These are phyloP conservation scores for Apiotrichum brassicae DNA, from an alignment of 1,284 basidiomycete species.

Conservation along the genomic window DNA sequence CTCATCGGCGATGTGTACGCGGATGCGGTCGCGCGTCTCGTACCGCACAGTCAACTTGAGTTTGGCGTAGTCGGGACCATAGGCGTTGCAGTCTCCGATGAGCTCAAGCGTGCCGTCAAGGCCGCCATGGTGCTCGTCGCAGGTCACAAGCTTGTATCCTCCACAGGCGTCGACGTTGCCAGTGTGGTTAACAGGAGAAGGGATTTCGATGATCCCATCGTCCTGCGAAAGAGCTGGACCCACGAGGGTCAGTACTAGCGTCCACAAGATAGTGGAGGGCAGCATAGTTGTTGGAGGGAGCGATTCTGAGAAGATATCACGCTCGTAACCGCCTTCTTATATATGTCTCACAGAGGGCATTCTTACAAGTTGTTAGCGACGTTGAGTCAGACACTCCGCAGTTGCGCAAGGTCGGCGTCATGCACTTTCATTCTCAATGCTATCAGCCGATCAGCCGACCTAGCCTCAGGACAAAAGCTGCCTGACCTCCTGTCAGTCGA, in stretches of 20 bases:
- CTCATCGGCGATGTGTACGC: slow-evolving; percentile 63
- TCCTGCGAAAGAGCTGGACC: neutral
- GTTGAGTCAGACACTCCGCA: no score
- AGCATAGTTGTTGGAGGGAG: no score
- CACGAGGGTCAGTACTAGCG: neutral
- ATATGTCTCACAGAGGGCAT: no score
- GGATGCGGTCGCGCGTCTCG: slow-evolving; percentile 48
- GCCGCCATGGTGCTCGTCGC: slow-evolving; percentile 9
- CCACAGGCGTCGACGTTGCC: slow-evolving; percentile 21
- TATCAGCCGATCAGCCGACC: no score
- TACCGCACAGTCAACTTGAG: slow-evolving; percentile 52
- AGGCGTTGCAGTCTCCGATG: slow-evolving; percentile 58
- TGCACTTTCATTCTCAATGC: no score
- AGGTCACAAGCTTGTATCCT: slow-evolving; percentile 22
- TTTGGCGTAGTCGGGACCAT: slow-evolving; percentile 59
- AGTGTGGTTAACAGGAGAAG: slow-evolving; percentile 25
- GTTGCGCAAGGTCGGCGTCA: no score
- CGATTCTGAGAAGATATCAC: no score
- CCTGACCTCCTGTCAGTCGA: no score
- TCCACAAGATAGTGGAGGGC: no score
- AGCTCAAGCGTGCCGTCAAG: slow-evolving; percentile 21
- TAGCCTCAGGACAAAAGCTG: no score
- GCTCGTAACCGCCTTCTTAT: no score
- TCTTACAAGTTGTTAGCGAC: no score
- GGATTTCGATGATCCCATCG: slow-evolving; percentile 18